These are phyloP conservation scores for Grammothele lineata DNA, from an alignment of 768 basidiomycete species.

Conservation along the genomic window DNA sequence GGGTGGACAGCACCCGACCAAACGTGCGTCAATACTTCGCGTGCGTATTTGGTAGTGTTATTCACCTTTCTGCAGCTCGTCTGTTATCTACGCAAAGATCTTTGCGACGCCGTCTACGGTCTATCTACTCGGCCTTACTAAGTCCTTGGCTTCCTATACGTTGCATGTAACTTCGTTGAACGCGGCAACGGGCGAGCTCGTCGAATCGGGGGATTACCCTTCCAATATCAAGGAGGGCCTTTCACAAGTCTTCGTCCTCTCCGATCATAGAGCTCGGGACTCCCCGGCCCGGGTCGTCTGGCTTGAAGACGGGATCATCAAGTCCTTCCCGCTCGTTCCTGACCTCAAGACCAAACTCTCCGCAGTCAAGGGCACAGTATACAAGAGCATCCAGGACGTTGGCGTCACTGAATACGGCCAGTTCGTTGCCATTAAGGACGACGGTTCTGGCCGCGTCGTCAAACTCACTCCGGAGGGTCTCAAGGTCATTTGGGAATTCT, in stretches of 20 bases:
- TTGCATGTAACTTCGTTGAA: slow-evolving; percentile 65
- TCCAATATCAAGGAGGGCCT: slow-evolving; percentile 39
- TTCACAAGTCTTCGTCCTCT: slow-evolving; percentile 34
- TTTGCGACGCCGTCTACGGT: slow-evolving; percentile 47
- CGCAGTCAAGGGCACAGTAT: slow-evolving; percentile 39
- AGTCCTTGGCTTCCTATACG: slow-evolving; percentile 48
- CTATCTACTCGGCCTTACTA: slow-evolving; percentile 48
- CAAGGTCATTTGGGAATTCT: slow-evolving; percentile 50
- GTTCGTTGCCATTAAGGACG: slow-evolving; percentile 53
- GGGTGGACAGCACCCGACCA: slow-evolving; percentile 67
- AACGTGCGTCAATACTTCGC: slow-evolving; percentile 39
- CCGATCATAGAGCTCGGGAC: slow-evolving; percentile 15
- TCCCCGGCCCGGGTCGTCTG: slow-evolving; percentile 40
- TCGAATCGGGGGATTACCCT: slow-evolving; percentile 48
- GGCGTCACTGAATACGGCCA: slow-evolving; percentile 53
- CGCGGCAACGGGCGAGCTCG: slow-evolving; percentile 45
- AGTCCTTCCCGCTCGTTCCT: slow-evolving; percentile 47
- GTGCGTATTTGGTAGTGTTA: neutral
- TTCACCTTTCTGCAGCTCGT: slow-evolving; percentile 45
- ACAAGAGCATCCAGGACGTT: slow-evolving; percentile 55
- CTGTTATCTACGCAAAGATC: slow-evolving; percentile 61
- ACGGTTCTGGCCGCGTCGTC: slow-evolving; percentile 56
- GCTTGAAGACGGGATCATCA: slow-evolving; percentile 49
- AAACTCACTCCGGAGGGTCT: slow-evolving; percentile 42
- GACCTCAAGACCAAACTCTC: slow-evolving; percentile 45